Base-by-base conservation (phyloP, 2,329 filamentous ascomycete genomes). In the Coleophoma cylindrospora region DNA sequence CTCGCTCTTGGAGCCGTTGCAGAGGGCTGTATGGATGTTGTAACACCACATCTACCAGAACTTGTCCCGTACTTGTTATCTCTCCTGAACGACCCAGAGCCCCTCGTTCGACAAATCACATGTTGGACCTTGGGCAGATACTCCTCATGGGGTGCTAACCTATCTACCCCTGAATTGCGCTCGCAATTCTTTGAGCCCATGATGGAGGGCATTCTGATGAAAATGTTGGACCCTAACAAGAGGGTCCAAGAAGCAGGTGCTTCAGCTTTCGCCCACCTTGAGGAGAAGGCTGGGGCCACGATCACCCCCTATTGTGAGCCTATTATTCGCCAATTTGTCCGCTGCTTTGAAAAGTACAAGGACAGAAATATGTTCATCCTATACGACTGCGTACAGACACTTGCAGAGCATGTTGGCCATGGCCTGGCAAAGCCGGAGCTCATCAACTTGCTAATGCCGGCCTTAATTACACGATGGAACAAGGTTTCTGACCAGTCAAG, bases 321-420 rank as follows among this genome's bases (percentile, higher is more conserved):
- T 22, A 97, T 99, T 61, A 82, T 97, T 48, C 86, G 85, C 54
- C 94, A 97, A 66, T 97, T 92, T 63, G 91, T 96, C 47, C 77
- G 80, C 53, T 99, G 94, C 69, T 99, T 99, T 70, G 80, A 77
- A 48, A 91, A 88, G 70, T 99, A 97, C 81, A 97, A 99, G 77
- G 92, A 97, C 69, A 86, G 90, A 63, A 99, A 99, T 73, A 96
- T 97, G 83, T 96, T 95, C 73, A 95, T 97, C 49, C 81, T 99
- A 34, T 99, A 99, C 72, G 94, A 99, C 71, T 97, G 94, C 68
- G 89, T 99, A 34, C 94, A 99, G 72, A 99, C 94, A 0, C 75
- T 99, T 50, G 94, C 94, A 3, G 94, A 99, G 68, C 87, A 90
- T 63, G 87, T 97, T 49, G 91, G 90, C 11, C 83, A 86, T 7